A percentile compares a stretch with the other conserved stretches of the same genome.
These are phyloP conservation scores for Amyloporia xantha DNA, from an alignment of 768 basidiomycete genomes.

Conservation along the genomic window DNA sequence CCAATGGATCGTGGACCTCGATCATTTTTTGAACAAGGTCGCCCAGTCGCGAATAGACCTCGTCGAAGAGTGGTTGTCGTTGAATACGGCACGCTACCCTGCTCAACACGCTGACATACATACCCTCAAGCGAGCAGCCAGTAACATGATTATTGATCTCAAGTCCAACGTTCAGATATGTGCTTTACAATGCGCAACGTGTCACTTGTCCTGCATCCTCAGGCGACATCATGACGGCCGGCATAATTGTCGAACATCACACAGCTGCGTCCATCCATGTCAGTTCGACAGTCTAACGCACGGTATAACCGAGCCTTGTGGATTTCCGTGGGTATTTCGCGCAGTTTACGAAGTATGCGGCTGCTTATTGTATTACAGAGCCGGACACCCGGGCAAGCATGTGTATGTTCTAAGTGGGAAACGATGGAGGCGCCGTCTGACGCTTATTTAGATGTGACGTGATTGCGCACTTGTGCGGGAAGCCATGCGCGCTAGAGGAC, in stretches of 20 bases:
- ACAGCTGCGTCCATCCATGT: constrained; percentile 40
- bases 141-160: constrained; percentile 38
- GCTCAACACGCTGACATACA: constrained; percentile 37
- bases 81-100: constrained; percentile 44
- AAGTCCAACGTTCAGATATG: constrained; percentile 43
- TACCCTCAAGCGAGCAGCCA: constrained; percentile 37
- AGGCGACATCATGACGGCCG: constrained; percentile 36
- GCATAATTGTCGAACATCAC: constrained; percentile 47
- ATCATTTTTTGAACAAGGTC: constrained; percentile 31
- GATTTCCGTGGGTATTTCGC: constrained; percentile 28
- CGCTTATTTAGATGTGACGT: constrained; percentile 47
- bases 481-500: constrained; percentile 37
- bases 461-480: constrained; percentile 47
- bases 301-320: constrained; percentile 39
- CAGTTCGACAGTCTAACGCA: too few relatives aligned
- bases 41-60: constrained; percentile 38
- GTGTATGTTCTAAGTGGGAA: constrained; percentile 37
- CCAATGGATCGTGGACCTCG: constrained; percentile 36
- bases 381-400: constrained; percentile 51
- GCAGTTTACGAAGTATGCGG: constrained; percentile 28
- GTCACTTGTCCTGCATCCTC: constrained; percentile 44
- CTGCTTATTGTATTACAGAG: constrained; percentile 28
- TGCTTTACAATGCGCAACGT: constrained; percentile 37
- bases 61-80: constrained; percentile 44
- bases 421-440: too few relatives aligned